Base-by-base conservation (phyloP, 768 basidiomycete genomes). In the Kwoniella bestiolae region DNA sequence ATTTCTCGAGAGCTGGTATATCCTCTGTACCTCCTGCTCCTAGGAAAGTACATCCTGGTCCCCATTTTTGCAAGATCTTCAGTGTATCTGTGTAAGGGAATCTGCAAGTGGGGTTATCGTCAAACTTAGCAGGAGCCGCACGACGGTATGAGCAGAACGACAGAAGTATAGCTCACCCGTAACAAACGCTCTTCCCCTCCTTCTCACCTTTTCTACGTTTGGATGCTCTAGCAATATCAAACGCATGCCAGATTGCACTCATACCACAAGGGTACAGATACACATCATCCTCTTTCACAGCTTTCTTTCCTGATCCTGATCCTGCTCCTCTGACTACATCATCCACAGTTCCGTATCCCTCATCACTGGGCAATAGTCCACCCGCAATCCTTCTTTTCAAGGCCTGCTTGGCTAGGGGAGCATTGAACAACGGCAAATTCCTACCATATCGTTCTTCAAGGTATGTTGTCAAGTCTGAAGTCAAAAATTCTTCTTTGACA, bases 61-160 rank as follows among this genome's bases (percentile, higher is more conserved):
- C 95, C 93, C 94, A 98, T 81, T 99, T 97, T 72, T 94, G 84
- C 1, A 98, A 84, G 44, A 94, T 86, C 80, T 97, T 97, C 64
- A 95, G 86, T 4, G 95, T 97, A 77, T 98, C 95, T 8, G 88
- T 91, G 79, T 97, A 99, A 0, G 94, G 90, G 81, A 97, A 99
- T 16, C 94, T 96, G 69, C 5, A 59, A n/a, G n/a, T n/a, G n/a
- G n/a, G n/a, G n/a, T n/a, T n/a, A n/a, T n/a, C n/a, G n/a, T n/a
- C n/a, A n/a, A n/a, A n/a, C n/a, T n/a, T n/a, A n/a, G n/a, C n/a
- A n/a, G n/a, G n/a, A n/a, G n/a, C n/a, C n/a, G n/a, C n/a, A n/a
- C n/a, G n/a, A n/a, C n/a, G n/a, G n/a, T n/a, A n/a, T n/a, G n/a
- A n/a, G n/a, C n/a, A n/a, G n/a, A n/a, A n/a, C n/a, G n/a, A n/a